Base-by-base conservation (phyloP, 192 early-diverging fungal species). In the Linnemannia exigua region DNA sequence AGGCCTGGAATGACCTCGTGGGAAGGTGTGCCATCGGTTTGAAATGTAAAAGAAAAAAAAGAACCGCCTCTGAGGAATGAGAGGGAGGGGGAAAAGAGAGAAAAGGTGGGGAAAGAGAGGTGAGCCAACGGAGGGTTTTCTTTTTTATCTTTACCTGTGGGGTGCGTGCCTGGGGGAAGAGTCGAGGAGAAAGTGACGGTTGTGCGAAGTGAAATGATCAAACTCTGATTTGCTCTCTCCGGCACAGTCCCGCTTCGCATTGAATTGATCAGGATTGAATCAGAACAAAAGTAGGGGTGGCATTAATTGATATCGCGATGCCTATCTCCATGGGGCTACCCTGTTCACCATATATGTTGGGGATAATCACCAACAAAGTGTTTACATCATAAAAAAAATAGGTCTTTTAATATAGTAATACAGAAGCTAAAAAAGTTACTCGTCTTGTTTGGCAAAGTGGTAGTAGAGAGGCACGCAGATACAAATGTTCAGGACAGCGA, bases 1-100 rank as follows among this genome's bases (percentile, higher is more conserved):
- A 92, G 31, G 90, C 88, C 84, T 93, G 91, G 81, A 93, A 91
- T 41, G 90, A 87, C 70, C 90, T 54, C 2, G 91, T 89, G 7
- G 89, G 89, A 20, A 88, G 75, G 76, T 90, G 84, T 28, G 84
- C 74, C 84, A 86, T 86, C 25, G 28, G n/a, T 8, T 12, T 12
- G 25, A 25, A 12, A 8, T 14, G 58, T 28, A 61, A 11, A 61
- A 28, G 6, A 25, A 16, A 54, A 3, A 15, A 54, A n/a, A n/a
- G 51, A 54, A 22, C 0, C n/a, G 0, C 51, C 58, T 61, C 58
- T 61, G 25, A 28, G 54, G 58, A 61, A 61, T 31, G 58, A 31
- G 25, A 61, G 28, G 15, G 9, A 61, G 25, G 14, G 58, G 25
- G 20, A 25, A 25, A 31, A 61, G 58, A 16, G 50, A 54, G 28